Evolutionary conservation across 805 yeast species (phyloP).

Genomic region (Metschnikowia peoriensis): DNA sequence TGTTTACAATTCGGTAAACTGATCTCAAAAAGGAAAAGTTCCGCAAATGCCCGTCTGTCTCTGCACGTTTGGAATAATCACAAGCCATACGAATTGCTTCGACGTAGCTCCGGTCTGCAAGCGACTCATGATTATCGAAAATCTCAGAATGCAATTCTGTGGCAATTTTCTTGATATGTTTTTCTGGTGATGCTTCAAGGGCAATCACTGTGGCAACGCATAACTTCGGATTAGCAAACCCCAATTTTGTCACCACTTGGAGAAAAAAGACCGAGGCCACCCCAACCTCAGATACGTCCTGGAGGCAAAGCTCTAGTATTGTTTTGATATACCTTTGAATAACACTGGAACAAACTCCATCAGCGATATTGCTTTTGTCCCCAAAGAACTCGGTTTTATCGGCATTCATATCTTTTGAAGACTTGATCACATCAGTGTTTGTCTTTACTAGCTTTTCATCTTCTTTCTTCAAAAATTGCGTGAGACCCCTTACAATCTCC

Average conservation of each 20-base stretch:
- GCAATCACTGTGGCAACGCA: conserved; percentile 72
- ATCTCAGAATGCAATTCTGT: conserved; percentile 51
- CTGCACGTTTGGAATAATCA: conserved; percentile 33
- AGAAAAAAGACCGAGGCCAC: conserved; percentile 53
- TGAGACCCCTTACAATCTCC: conserved; percentile 55
- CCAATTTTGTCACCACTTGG: conserved; percentile 55
- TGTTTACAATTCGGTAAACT: conserved; percentile 45
- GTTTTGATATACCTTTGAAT: conserved; percentile 58
- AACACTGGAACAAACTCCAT: conserved; percentile 68
- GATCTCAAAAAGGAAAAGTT: conserved; percentile 35
- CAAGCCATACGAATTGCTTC: conserved; percentile 63
- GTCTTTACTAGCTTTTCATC: conserved; percentile 46
- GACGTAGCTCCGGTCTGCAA: conserved; percentile 62
- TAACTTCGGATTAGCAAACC: conserved; percentile 72
- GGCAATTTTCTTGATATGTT: conserved; percentile 47
- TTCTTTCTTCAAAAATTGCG: conserved; percentile 56
- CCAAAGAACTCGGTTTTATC: conserved; percentile 59
- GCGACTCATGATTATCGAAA: conserved; percentile 65
- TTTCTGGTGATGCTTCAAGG: conserved; percentile 52
- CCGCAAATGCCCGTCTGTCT: conserved; percentile 17
- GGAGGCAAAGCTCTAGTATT: conserved; percentile 49
- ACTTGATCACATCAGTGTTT: conserved; percentile 48
- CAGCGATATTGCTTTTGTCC: conserved; percentile 31
- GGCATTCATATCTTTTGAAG: conserved; percentile 30
- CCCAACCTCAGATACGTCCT: conserved; percentile 46